These are phyloP conservation scores for Mesembryanthemum crystallinum DNA, from an alignment of 148 eudicot genomes.

Conservation along the genomic window DNA sequence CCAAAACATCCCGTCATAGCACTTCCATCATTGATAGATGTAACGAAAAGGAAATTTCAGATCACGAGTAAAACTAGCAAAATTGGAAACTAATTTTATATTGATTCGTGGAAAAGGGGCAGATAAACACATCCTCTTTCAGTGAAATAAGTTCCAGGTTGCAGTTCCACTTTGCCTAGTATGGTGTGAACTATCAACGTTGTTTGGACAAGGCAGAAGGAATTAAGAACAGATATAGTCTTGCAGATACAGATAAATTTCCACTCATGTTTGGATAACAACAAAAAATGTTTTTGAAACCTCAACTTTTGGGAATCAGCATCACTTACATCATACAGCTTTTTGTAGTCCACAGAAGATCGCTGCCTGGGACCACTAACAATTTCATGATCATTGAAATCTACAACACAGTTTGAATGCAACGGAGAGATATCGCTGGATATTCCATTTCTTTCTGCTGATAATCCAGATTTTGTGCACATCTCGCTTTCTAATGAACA, in stretches of 20 bases:
- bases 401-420: slow-evolving; percentile 33
- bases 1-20: too few species aligned
- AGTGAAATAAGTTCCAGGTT: too few species aligned
- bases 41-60: too few species aligned
- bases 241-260: background rate
- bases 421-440: slow-evolving; percentile 20
- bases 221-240: background rate
- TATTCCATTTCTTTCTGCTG: slow-evolving; percentile 29
- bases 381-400: slow-evolving; percentile 47
- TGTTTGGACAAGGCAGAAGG: background rate
- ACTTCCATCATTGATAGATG: background rate
- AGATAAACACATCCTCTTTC: too few species aligned
- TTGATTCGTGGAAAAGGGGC: too few species aligned
- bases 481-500: slow-evolving; percentile 68
- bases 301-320: background rate
- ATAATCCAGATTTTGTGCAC: slow-evolving; percentile 36
- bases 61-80: too few species aligned
- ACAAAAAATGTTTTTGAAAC: background rate
- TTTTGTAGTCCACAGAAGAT: slow-evolving; percentile 64
- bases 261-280: background rate
- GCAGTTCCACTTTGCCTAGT: too few species aligned
- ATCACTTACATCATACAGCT: slow-evolving; percentile 75
- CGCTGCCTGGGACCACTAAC: slow-evolving; percentile 70
- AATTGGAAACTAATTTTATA: background rate
- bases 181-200: too few species aligned